Evolutionary conservation across 139 green algal genomes (phyloP).

Genomic region (Pleodorina starrii): DNA sequence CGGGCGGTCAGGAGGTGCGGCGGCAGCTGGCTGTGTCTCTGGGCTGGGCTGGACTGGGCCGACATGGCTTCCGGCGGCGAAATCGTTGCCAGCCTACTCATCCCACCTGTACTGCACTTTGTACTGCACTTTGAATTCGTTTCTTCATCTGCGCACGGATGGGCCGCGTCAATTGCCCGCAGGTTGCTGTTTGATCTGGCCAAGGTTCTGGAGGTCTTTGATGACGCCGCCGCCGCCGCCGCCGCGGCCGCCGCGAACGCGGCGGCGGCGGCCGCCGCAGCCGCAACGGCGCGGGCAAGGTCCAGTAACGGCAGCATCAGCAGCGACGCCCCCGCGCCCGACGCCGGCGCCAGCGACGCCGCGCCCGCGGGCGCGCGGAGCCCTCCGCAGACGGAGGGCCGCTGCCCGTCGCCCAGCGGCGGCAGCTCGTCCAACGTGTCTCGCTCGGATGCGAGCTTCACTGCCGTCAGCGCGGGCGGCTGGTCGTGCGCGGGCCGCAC

Average conservation of each 20-base stretch:
- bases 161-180: too few relatives aligned
- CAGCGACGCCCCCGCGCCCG: background rate
- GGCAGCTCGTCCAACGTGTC: background rate
- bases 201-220: background rate
- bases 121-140: too few relatives aligned
- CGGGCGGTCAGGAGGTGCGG: background rate
- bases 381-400: too few relatives aligned
- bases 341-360: too few relatives aligned
- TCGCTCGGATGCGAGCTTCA: background rate
- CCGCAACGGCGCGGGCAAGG: background rate
- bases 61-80: too few relatives aligned
- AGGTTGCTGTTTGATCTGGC: background rate
- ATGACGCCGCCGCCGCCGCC: background rate
- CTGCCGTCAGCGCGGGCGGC: background rate
- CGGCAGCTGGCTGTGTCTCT: background rate
- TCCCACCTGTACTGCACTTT: too few relatives aligned
- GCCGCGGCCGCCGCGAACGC: background rate
- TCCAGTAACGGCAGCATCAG: background rate
- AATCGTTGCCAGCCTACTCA: too few relatives aligned
- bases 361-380: background rate
- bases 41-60: too few relatives aligned
- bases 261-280: background rate
- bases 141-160: too few relatives aligned
- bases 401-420: background rate
- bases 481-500: constrained; percentile 15